Conservation (phyloP, 208 protist species). For the Wallacemonas sp. region DNA sequence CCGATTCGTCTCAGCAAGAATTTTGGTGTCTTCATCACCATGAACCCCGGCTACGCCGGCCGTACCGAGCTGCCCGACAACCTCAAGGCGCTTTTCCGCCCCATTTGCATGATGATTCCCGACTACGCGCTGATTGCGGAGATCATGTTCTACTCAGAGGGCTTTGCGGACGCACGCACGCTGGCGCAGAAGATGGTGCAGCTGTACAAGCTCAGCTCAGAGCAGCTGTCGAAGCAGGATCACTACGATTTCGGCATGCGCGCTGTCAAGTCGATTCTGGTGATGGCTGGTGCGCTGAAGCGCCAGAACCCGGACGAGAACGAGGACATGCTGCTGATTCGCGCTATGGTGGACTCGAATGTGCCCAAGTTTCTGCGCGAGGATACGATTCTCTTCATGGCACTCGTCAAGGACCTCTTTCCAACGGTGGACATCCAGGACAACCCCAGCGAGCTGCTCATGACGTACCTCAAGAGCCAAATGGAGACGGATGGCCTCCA, state of each 20-base stretch:
- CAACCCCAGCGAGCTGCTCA: constrained; percentile 75
- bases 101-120: constrained; percentile 98
- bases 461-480: constrained; percentile 69
- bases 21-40: constrained; percentile 97
- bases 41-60: constrained; percentile 98
- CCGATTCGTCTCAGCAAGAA: constrained; percentile 90
- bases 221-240: constrained; percentile 96
- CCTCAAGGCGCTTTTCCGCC: constrained; percentile 97
- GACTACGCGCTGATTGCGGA: constrained; percentile 97
- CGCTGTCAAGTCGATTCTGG: constrained; percentile 95
- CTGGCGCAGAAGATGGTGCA: constrained; percentile 96
- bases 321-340: constrained; percentile 95
- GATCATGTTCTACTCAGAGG: constrained; percentile 98
- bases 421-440: constrained; percentile 87
- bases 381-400: constrained; percentile 94
- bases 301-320: constrained; percentile 84
- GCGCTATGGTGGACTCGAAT: constrained; percentile 94
- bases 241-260: constrained; percentile 98
- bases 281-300: constrained; percentile 94
- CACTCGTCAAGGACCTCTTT: constrained; percentile 94
- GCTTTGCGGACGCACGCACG: constrained; percentile 94
- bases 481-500: constrained; percentile 77
- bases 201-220: constrained; percentile 95
- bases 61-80: constrained; percentile 98
- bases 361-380: constrained; percentile 95